Evolutionary conservation across 371 early-diverging fungal species (phyloP).

Genomic region (Cokeromyces recurvatus): DNA sequence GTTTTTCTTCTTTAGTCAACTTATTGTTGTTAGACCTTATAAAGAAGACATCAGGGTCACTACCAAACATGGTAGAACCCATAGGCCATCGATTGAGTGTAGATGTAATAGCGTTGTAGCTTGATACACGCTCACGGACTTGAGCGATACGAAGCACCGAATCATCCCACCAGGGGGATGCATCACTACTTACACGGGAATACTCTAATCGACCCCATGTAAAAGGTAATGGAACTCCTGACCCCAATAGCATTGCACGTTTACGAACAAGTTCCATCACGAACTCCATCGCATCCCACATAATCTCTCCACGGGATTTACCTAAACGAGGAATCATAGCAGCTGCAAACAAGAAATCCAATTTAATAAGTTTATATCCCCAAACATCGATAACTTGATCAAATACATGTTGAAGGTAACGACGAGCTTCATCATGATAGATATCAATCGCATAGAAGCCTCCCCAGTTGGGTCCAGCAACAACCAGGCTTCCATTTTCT

Average conservation of each 20-base stretch:
- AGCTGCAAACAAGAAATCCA: constrained; percentile 60
- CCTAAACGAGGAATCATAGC: constrained; percentile 53
- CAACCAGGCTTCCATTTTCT: constrained; percentile 13
- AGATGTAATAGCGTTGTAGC: constrained; percentile 48
- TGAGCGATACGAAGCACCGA: constrained; percentile 21
- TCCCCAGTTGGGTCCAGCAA: constrained; percentile 47
- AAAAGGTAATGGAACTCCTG: constrained; percentile 52
- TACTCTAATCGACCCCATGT: constrained; percentile 50
- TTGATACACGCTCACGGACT: constrained; percentile 58
- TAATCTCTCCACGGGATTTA: constrained; percentile 53
- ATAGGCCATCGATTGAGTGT: constrained; percentile 51
- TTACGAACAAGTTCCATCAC: constrained; percentile 39
- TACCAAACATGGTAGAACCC: constrained; percentile 54
- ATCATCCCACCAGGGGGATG: constrained; percentile 46
- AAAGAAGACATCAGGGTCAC: constrained; percentile 59
- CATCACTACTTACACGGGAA: constrained; percentile 58
- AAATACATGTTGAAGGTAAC: constrained; percentile 46
- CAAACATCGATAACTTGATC: constrained; percentile 43
- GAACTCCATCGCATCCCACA: constrained; percentile 56
- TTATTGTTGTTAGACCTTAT: constrained; percentile 47
- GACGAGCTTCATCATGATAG: constrained; percentile 40
- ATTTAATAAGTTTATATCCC: constrained; percentile 53
- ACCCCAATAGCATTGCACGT: constrained; percentile 46
- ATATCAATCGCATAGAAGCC: constrained; percentile 55
- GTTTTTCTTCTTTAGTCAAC: constrained; percentile 39